A percentile compares a stretch with the other conserved stretches of the same genome.
These are phyloP conservation scores for Calonectria multiphialidica DNA, from an alignment of 2,329 filamentous ascomycete genomes.

Conservation along the genomic window DNA sequence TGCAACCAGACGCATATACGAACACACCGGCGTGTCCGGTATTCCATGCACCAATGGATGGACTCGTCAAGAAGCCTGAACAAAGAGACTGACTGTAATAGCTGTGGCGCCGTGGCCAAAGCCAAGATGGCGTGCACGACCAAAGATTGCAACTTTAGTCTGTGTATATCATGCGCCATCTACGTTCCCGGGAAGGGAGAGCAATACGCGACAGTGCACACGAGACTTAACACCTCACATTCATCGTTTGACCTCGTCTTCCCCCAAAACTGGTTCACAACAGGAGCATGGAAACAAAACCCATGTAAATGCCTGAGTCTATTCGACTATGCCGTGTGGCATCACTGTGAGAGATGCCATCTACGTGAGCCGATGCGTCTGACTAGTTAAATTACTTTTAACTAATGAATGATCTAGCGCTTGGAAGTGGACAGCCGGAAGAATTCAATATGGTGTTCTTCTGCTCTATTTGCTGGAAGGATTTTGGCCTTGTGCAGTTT, in stretches of 20 bases:
- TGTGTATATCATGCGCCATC: not conserved
- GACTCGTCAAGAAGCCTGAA: not conserved
- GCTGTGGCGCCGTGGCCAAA: not conserved
- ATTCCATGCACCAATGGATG: not conserved
- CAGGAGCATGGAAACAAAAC: not conserved
- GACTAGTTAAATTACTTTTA: too few relatives aligned
- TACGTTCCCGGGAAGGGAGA: not conserved
- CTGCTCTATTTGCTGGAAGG: not conserved
- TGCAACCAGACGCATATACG: not conserved
- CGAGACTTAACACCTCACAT: not conserved
- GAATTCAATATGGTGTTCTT: not conserved
- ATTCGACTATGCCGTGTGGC: not conserved
- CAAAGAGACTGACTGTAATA: not conserved
- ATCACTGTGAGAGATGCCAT: not conserved
- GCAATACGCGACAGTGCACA: not conserved
- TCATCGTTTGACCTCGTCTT: not conserved
- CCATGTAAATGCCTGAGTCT: not conserved
- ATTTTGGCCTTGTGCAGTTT: not conserved
- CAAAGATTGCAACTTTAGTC: not conserved
- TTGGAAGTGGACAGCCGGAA: not conserved
- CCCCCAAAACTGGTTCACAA: not conserved
- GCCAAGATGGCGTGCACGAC: not conserved
- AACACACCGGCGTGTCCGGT: not conserved
- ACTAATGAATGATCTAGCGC: not conserved
- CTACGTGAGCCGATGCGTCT: not conserved